Conservation (phyloP, 2,329 filamentous ascomycete species). For the Diplodia mutila region DNA sequence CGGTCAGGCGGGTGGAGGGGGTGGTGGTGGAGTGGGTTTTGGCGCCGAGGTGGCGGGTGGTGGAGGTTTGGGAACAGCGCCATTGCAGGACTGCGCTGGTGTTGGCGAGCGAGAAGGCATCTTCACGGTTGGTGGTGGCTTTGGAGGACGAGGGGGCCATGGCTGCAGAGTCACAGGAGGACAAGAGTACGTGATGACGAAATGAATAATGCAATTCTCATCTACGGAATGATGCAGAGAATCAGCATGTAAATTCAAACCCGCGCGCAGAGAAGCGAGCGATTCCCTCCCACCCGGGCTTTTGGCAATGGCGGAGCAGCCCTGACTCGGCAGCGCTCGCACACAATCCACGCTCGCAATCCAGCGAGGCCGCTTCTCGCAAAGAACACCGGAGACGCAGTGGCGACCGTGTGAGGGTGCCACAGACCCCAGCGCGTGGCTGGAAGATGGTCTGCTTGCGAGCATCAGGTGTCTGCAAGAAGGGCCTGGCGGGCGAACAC, state of each 20-base stretch:
- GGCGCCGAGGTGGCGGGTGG: not conserved
- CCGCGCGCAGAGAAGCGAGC: not conserved
- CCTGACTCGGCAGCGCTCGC: not conserved
- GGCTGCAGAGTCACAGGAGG: not conserved
- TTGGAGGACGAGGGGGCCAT: not conserved
- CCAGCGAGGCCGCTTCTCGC: no score
- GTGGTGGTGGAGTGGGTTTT: not conserved
- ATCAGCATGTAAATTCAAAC: not conserved
- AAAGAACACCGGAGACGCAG: not conserved
- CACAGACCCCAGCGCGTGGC: not conserved
- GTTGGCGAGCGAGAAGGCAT: no score
- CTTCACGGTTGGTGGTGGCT: no score
- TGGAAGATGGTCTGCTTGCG: conserved; percentile 5
- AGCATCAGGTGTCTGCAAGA: not conserved
- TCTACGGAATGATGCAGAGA: not conserved
- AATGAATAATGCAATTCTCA: not conserved
- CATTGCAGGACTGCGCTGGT: not conserved
- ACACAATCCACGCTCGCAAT: not conserved
- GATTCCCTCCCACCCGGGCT: not conserved
- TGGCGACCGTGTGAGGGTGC: not conserved
- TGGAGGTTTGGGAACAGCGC: not conserved
- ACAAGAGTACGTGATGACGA: not conserved
- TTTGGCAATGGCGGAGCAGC: not conserved
- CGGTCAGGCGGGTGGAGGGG: not conserved
- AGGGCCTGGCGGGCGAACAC: not conserved